A percentile compares a stretch with the other conserved stretches of the same genome.
Conservation (phyloP, 177 flowering plant species). For the Vitis hybrid region DNA sequence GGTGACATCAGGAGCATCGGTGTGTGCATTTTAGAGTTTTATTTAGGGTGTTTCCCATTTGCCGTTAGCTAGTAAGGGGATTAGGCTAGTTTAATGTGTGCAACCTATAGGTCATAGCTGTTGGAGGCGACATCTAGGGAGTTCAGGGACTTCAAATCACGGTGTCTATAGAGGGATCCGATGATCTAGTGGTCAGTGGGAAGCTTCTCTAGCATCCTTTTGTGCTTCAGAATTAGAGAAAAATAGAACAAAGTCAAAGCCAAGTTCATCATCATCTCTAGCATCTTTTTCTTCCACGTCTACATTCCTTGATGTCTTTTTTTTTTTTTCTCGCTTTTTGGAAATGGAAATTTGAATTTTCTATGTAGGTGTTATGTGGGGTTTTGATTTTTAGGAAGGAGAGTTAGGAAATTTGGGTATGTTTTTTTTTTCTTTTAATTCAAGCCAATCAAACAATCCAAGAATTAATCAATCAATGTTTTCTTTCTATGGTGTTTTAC, state of each 20-base stretch:
- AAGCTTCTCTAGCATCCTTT: slow-evolving; percentile 51
- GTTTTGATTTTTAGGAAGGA: too few species aligned
- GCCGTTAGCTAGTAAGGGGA: slow-evolving; percentile 48
- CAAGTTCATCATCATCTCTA: slow-evolving; percentile 29
- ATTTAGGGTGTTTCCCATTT: slow-evolving; percentile 57
- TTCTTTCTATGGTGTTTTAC: too few species aligned
- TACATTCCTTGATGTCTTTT: too few species aligned
- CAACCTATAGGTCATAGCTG: slow-evolving; percentile 33
- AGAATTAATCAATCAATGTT: too few species aligned
- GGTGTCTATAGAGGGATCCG: slow-evolving; percentile 62
- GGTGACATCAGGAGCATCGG: slow-evolving; percentile 68
- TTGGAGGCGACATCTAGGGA: too few species aligned
- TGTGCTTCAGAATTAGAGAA: slow-evolving; percentile 13
- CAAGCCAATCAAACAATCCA: too few species aligned
- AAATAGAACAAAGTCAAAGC: not conserved
- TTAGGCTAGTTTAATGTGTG: slow-evolving; percentile 66
- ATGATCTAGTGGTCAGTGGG: slow-evolving; percentile 37
- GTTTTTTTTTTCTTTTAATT: too few species aligned
- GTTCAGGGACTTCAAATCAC: slow-evolving; percentile 28
- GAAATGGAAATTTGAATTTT: too few species aligned
- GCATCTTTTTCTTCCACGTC: slow-evolving; percentile 32
- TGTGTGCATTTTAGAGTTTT: slow-evolving; percentile 58
- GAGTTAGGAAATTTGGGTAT: too few species aligned
- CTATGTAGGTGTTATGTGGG: too few species aligned
- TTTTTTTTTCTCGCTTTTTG: too few species aligned